phyloP scores from a whole-genome alignment of 2,329 filamentous ascomycete genomes.

The Beauveria australis region DNA sequence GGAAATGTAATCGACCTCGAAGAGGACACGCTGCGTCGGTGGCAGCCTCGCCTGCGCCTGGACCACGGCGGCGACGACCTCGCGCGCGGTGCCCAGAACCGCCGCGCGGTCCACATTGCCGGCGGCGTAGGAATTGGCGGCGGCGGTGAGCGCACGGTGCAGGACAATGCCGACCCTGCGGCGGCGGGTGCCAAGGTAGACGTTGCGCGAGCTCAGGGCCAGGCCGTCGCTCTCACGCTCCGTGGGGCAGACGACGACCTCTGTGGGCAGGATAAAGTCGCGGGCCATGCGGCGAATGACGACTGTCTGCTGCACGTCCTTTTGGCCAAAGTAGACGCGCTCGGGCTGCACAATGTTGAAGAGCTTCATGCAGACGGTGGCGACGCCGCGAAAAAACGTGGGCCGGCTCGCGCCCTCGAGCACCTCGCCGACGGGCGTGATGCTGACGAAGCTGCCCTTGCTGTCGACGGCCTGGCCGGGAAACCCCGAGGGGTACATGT shows the following conservation, averaged over 20 bases:
- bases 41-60: conserved; percentile 54
- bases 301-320: conserved; percentile 94
- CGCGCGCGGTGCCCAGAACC: conserved; percentile 64
- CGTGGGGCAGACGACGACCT: conserved; percentile 68
- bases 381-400: conserved; percentile 93
- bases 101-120: conserved; percentile 46
- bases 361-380: conserved; percentile 86
- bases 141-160: conserved; percentile 58
- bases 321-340: conserved; percentile 86
- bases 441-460: conserved; percentile 80
- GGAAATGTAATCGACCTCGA: conserved; percentile 88
- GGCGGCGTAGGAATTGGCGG: conserved; percentile 57
- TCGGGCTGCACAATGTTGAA: conserved; percentile 50
- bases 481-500: conserved; percentile 82
- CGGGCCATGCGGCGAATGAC: conserved; percentile 79
- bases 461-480: conserved; percentile 65
- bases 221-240: conserved; percentile 72
- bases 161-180: conserved; percentile 67
- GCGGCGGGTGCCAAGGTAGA: conserved; percentile 75
- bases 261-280: conserved; percentile 74
- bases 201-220: conserved; percentile 86
- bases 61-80: conserved; percentile 46
- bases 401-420: conserved; percentile 81
- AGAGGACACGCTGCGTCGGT: conserved; percentile 55
- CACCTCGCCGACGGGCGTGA: conserved; percentile 73